Base-by-base conservation (phyloP, 2,329 filamentous ascomycete species). In the Ceratocystis variospora region DNA sequence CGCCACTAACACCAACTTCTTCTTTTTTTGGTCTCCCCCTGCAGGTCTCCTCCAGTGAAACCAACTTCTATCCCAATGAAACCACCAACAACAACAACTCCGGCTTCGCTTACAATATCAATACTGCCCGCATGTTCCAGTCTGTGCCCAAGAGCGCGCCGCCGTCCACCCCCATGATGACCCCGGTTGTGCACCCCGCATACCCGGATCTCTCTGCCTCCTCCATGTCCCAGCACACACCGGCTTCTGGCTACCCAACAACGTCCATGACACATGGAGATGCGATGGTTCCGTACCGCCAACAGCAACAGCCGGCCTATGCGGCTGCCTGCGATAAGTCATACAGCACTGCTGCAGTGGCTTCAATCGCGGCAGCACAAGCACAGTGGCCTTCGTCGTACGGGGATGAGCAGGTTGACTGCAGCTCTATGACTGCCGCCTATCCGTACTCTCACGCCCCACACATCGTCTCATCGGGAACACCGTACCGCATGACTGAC, bases 41-140 rank as follows among this genome's bases (percentile, higher is more conserved):
- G 31, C 69, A 77, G 76, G 76, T 77, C 19, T 74, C 74, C n/a
- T 77, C 76, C 1, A 71, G 70, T 67, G 76, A 77, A 70, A 74
- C 75, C 8, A 72, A 71, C 3, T 66, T 77, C 1, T 70, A 69
- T 65, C 73, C 72, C 37, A 41, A 41, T 64, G 73, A 74, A 12
- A 70, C 37, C 37, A 41, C 12, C 37, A 41, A 4, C 37, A 41
- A 70, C 37, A 41, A 4, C 37, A 41, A 71, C n/a, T 69, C 66
- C 62, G 71, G 73, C 15, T 77, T 75, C 48, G 69, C 67, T 1
- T 77, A 77, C 68, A 75, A 75, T 63, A 68, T 77, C 59, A 75
- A 76, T 4, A 70, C 74, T 12, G 75, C 75, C 6, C 72, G 76
- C 25, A 65, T 73, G 1, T 74, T 73, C 67, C 74, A 75, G 2